Base-by-base conservation (phyloP, 768 basidiomycete species). In the Kockovaella imperatae region DNA sequence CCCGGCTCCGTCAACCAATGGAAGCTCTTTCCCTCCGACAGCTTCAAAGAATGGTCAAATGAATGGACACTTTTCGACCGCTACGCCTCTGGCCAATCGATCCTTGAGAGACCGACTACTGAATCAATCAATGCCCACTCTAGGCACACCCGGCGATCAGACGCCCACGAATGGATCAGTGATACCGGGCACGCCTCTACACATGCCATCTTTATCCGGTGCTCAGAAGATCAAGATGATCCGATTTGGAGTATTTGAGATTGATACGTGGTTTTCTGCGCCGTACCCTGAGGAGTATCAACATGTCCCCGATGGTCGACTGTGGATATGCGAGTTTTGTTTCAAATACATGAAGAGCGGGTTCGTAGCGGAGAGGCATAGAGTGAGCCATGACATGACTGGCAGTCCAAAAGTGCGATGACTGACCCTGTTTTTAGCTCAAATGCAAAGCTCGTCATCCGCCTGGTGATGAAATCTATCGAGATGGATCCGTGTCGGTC, bases 261-360 rank as follows among this genome's bases (percentile, higher is more conserved):
- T 97, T 65, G 82, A 88, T 68, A 97, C 95, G 3, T 99, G 95
- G 95, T 97, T 88, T 70, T 89, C 95, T 67, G 95, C 95, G 20
- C 95, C 95, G 5, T 97, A 96, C 68, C 93, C 95, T 0, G 93
- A 97, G 67, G 95, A 99, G 70, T 97, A 95, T 70, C 81, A 87
- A 34, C 80, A 81, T 47, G 84, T 91, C 47, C 86, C 89, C 18
- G 89, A 96, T 58, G 90, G 93, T 15, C 76, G 83, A 45, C 73
- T 99, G 49, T 97, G 89, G 89, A 83, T 95, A 67, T 99, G 95
- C 72, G 93, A 97, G 69, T 95, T 89, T 69, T 99, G 95, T 67
- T 69, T 99, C 62, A 96, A 91, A 74, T 97, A 97, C 60, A 93
- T 95, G 85, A 89, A 88, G 77, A 90, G 86, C 62, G 78, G 79